Evolutionary conservation across 2,329 filamentous ascomycete species (phyloP), one percentile per base, ranked within the genome.

Genomic region (Ramichloridium luteum): DNA sequence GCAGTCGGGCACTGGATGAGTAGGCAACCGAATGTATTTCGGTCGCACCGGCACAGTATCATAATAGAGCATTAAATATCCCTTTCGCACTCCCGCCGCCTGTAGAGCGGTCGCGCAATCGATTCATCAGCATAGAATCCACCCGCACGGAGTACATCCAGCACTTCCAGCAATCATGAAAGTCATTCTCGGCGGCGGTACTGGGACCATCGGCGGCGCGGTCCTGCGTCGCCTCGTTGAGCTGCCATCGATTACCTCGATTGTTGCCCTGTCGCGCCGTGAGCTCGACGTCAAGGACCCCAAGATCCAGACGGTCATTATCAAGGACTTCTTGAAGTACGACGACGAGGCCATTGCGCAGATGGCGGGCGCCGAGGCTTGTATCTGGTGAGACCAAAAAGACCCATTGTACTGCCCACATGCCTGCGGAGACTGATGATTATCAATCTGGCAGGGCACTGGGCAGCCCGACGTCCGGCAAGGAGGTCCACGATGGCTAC

Each of bases 161-260:
- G n/a, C n/a, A n/a, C n/a, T n/a, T n/a, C n/a, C n/a, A n/a, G n/a
- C n/a, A 23, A 37, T 13, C 16, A 74, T 75, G 69, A 72, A 74
- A 47, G 52, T 74, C 43, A 67, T 76, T 34, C 51, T 76, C 14
- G 62, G 67, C 3, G 70, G 71, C 17, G 58, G 56, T 11, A 75
- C 68, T 10, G 71, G 72, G 36, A 60, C 61, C 41, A 62, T 72
- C 17, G 71, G 71, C 31, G 44, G 56, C 16, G 63, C 64, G 41
- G 57, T 71, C 13, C 58, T 74, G 20, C 48, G 54, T 4, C 60
- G 64, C 36, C 67, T 65, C 43, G 57, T 75, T 23, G 45, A 47
- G 2, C 53, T 63, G 37, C 50, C 59, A 2, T 41, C 48, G 34
- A 64, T 76, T 44, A 68, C 62, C 0, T 64, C 63, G 13, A 53